Conservation (phyloP, 2,329 filamentous ascomycete genomes). For the Diaporthe humulicola region DNA sequence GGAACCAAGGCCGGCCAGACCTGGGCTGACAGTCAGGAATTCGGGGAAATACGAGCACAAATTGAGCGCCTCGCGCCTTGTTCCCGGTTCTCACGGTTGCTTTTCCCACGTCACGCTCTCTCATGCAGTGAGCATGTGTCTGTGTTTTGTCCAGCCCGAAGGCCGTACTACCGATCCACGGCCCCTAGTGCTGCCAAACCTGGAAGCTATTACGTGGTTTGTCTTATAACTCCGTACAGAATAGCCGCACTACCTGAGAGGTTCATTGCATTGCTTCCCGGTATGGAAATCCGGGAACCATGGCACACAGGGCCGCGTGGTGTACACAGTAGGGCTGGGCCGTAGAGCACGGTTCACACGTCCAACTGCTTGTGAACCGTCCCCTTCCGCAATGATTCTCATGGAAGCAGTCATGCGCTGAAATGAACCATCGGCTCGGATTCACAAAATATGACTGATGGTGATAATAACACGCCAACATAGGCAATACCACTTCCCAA, state of each 20-base stretch:
- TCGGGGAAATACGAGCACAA: constrained; percentile 24
- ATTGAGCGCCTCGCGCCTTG: background rate
- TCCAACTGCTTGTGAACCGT: background rate
- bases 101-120: constrained; percentile 24
- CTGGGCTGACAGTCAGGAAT: constrained; percentile 20
- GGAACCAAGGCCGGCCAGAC: background rate
- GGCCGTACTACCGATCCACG: background rate
- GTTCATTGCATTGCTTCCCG: background rate
- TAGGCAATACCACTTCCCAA: background rate
- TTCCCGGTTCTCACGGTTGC: constrained; percentile 8
- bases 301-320: background rate
- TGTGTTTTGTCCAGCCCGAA: background rate
- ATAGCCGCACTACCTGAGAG: background rate
- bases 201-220: constrained; percentile 23
- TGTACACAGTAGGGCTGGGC: background rate
- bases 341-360: background rate
- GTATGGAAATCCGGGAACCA: background rate
- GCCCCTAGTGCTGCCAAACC: constrained; percentile 4
- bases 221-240: background rate
- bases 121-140: background rate
- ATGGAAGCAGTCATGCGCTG: background rate
- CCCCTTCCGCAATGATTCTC: too few species aligned
- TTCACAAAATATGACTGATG: background rate
- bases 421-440: background rate
- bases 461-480: background rate